Conservation (phyloP, 176 grass and related monocot genomes). For the Aegilops bicornis region DNA sequence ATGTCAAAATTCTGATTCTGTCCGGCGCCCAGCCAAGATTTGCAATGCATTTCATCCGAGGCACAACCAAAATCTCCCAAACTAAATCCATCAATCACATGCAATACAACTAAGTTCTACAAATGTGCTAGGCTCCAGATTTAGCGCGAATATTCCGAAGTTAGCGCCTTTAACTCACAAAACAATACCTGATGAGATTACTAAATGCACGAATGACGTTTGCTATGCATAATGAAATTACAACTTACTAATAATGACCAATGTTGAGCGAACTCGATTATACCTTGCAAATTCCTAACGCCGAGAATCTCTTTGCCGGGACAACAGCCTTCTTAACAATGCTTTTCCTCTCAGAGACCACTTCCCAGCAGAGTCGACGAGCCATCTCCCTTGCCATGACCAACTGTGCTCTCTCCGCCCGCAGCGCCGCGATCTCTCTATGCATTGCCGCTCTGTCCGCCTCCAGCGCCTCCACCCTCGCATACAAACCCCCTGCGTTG, state of each 20-base stretch:
- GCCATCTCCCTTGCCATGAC: slow-evolving; percentile 70
- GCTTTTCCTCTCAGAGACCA: slow-evolving; percentile 43
- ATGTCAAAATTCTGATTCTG: neutral
- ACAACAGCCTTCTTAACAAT: slow-evolving; percentile 33
- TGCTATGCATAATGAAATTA: neutral
- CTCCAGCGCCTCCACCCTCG: slow-evolving; percentile 73
- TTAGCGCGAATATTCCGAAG: neutral
- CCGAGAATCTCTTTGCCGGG: slow-evolving; percentile 41
- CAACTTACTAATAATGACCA: neutral
- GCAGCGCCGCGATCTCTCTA: slow-evolving; percentile 56
- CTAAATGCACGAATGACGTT: neutral
- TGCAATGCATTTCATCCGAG: neutral
- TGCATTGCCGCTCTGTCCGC: slow-evolving; percentile 53
- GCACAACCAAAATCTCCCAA: neutral
- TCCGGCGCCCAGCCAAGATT: neutral
- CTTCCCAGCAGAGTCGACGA: slow-evolving; percentile 59
- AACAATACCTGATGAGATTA: neutral
- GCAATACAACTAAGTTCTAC: neutral
- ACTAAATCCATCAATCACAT: neutral
- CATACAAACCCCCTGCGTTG: slow-evolving; percentile 38
- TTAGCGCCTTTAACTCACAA: neutral
- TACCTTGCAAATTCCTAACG: slow-evolving; percentile 69
- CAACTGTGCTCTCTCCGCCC: slow-evolving; percentile 68
- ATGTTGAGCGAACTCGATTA: slow-evolving; percentile 13
- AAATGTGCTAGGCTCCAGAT: neutral